A percentile compares a stretch with the other conserved stretches of the same genome.
These are phyloP conservation scores for Tuber aestivum DNA, from an alignment of 495 filamentous ascomycete genomes.

Conservation along the genomic window DNA sequence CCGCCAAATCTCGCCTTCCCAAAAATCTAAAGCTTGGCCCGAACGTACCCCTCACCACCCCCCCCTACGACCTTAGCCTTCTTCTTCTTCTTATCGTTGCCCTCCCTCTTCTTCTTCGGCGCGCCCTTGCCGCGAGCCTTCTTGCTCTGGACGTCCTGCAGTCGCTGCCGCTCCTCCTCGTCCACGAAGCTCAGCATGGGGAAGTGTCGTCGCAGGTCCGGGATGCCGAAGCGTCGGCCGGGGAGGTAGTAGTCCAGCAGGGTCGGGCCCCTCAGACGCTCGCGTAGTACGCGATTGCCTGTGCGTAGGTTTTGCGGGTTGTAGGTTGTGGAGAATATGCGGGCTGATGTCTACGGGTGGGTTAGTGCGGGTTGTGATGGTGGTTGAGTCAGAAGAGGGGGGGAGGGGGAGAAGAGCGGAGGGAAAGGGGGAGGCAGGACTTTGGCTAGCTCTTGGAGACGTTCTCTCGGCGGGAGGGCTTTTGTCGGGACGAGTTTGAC, in stretches of 20 bases:
- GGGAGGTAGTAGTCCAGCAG: slow-evolving; percentile 81
- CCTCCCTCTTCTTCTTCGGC: slow-evolving; percentile 66
- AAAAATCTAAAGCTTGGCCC: neutral
- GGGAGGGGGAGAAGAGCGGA: slow-evolving; percentile 11
- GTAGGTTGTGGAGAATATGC: slow-evolving; percentile 82
- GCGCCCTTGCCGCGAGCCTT: slow-evolving; percentile 79
- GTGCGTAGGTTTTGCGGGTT: slow-evolving; percentile 74
- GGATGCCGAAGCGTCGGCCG: slow-evolving; percentile 59
- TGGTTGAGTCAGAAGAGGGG: slow-evolving; percentile 4
- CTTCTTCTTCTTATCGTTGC: slow-evolving; percentile 37
- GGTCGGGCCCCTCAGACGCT: slow-evolving; percentile 71
- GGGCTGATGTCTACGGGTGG: slow-evolving; percentile 65
- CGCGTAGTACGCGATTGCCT: slow-evolving; percentile 82
- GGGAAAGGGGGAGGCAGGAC: slow-evolving; percentile 19
- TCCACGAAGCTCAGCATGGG: slow-evolving; percentile 60
- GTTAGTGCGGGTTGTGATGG: slow-evolving; percentile 39
- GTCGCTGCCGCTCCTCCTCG: slow-evolving; percentile 68
- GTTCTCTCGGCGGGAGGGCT: slow-evolving; percentile 19
- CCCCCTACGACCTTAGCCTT: slow-evolving; percentile 20
- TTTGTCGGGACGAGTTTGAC: slow-evolving; percentile 4
- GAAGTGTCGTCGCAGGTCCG: slow-evolving; percentile 61
- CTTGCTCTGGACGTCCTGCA: slow-evolving; percentile 59
- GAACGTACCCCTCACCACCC: neutral
- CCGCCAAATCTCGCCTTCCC: neutral
- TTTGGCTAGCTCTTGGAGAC: slow-evolving; percentile 35